Conservation (phyloP, 2,329 filamentous ascomycete species). For the Alternaria panax region DNA sequence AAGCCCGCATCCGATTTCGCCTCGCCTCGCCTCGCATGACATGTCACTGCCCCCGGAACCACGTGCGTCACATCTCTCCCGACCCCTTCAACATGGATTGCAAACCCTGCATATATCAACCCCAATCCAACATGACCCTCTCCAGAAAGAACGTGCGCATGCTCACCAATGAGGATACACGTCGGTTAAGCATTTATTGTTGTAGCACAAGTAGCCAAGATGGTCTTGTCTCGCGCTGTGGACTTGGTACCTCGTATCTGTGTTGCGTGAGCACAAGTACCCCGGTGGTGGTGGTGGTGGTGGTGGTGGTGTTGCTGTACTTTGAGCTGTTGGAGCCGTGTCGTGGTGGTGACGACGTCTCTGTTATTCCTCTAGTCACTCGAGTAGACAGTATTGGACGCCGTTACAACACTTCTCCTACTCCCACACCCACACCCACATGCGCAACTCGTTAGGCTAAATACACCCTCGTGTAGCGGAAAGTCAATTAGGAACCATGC, state of each 20-base stretch:
- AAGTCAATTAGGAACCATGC: not conserved
- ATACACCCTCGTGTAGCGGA: not conserved
- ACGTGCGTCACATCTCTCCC: not conserved
- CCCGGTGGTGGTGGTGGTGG: too few species aligned
- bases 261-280: not conserved
- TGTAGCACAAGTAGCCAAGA: not conserved
- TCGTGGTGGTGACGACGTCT: not conserved
- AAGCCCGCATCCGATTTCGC: not conserved
- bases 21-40: not conserved
- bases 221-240: not conserved
- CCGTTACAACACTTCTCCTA: not conserved
- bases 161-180: not conserved
- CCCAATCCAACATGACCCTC: not conserved
- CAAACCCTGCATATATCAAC: not conserved
- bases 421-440: not conserved
- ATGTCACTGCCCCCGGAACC: not conserved
- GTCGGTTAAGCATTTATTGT: not conserved
- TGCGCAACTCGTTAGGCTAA: not conserved
- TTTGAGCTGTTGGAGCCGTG: not conserved
- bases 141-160: not conserved
- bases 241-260: not conserved
- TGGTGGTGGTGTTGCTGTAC: not conserved
- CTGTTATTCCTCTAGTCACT: not conserved
- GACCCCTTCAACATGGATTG: not conserved
- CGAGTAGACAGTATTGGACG: not conserved